phyloP scores from a whole-genome alignment of 2,329 filamentous ascomycete genomes.

The Pseudohalonectria lignicola region DNA sequence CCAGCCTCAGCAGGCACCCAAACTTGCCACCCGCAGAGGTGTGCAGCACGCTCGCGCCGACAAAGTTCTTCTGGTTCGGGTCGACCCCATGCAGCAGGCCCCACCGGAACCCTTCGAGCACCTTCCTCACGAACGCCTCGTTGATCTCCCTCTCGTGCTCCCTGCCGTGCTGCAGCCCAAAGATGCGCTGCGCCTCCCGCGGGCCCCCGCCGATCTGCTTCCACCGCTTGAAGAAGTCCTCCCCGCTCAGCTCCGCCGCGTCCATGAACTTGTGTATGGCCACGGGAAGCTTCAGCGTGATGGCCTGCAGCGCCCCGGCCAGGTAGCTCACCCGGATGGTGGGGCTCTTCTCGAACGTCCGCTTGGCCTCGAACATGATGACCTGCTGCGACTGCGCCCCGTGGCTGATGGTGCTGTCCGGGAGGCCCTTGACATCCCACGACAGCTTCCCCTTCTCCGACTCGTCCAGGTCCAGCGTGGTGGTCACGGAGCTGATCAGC shows the following conservation, averaged over 20 bases:
- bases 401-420: constrained; percentile 67
- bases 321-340: constrained; percentile 93
- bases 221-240: constrained; percentile 99
- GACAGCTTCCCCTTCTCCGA: constrained; percentile 56
- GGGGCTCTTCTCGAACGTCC: constrained; percentile 70
- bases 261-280: constrained; percentile 96
- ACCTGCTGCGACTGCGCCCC: constrained; percentile 82
- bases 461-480: constrained; percentile 74
- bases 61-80: constrained; percentile 86
- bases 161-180: constrained; percentile 47
- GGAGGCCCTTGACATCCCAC: constrained; percentile 79
- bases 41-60: constrained; percentile 80
- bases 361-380: constrained; percentile 83
- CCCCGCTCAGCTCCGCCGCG: constrained; percentile 68
- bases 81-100: constrained; percentile 77
- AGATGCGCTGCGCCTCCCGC: constrained; percentile 80
- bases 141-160: constrained; percentile 54
- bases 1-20: constrained; percentile 83
- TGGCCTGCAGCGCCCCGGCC: constrained; percentile 81
- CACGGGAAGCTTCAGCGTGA: constrained; percentile 84
- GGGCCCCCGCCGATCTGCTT: constrained; percentile 90
- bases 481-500: constrained; percentile 83
- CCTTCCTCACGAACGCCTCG: constrained; percentile 57
- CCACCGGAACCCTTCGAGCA: constrained; percentile 82
- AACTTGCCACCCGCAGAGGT: constrained; percentile 80